Base-by-base conservation (phyloP, 140 eudicot species). In the Oenanthe javanica region DNA sequence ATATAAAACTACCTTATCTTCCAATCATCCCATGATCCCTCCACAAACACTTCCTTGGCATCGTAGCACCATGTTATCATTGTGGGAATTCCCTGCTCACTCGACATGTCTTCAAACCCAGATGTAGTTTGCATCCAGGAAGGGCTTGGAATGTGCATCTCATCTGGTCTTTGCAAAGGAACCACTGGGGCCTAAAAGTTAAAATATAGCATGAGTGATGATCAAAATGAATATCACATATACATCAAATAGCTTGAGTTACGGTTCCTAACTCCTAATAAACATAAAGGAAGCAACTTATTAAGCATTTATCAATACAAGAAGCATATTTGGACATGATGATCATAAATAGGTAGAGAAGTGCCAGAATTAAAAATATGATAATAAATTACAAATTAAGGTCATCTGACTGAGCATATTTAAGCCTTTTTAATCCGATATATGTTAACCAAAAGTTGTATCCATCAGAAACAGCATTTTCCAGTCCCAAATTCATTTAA, bases 21-120 rank as follows among this genome's bases (percentile, higher is more conserved):
- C 98, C 98, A 94, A 76, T 88, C 83, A 83, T 94, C 98, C 98
- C 98, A 94, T 69, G 98, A 92, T 0, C 98, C 98, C 83, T 94
- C 98, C 47, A 94, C 97, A 51, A 93, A 82, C 79, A 94, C 97
- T 63, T 94, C 98, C 73, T 90, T 92, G 79, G 93, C 97, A 84
- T 90, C 95, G 77, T 90, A 86, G 80, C 94, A 89, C 98, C 98
- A 94, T 42, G 94, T 92, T 69, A 94, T 92, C 97, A 94, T 90
- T 46, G 97, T 92, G 1, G 98, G 98, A 77, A 94, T 92, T 82
- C 96, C 90, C 85, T 94, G 93, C 63, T 90, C 97, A 18, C 84
- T 76, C 79, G 78, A 77, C 80, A 82, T 82, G 70, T 92, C 96
- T 54, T 94, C 98, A 63, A 82, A 83, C 78, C 89, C 84, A 18